Percentiles rank a stretch among this genome's conserved stretches.
Conservation (phyloP, 208 protist species). For the Sergeia podlipaevii region DNA sequence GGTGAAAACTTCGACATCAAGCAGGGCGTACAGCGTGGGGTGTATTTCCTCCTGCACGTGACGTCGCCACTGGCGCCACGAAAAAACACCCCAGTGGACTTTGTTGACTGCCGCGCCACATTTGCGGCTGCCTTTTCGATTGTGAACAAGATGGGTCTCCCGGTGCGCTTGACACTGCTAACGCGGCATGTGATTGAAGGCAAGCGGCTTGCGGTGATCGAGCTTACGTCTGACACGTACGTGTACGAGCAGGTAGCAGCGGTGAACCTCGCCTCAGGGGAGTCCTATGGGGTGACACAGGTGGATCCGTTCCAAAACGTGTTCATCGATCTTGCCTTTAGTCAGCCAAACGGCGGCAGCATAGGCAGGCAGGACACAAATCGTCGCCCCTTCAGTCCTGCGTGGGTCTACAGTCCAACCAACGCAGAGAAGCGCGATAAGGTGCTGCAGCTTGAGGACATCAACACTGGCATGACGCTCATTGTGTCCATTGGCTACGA, state of each 20-base stretch:
- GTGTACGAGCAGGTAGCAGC: constrained; percentile 33
- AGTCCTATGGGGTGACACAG: constrained; percentile 36
- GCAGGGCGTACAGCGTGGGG: constrained; percentile 10
- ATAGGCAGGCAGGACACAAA: constrained; percentile 14
- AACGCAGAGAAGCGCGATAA: too few relatives aligned
- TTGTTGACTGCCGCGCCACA: constrained; percentile 27
- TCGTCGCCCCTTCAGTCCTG: constrained; percentile 31
- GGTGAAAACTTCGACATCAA: constrained; percentile 21
- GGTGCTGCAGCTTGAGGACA: constrained; percentile 20
- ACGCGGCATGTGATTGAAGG: constrained; percentile 19
- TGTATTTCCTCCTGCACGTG: constrained; percentile 50
- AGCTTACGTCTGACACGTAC: constrained; percentile 24
- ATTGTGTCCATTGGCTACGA: constrained; percentile 45
- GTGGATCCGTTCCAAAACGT: constrained; percentile 64
- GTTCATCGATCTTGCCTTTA: constrained; percentile 41
- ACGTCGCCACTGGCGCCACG: not conserved
- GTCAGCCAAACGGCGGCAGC: constrained; percentile 46
- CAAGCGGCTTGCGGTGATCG: constrained; percentile 18
- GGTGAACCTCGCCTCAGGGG: constrained; percentile 21
- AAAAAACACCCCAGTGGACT: not conserved
- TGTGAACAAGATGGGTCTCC: constrained; percentile 49
- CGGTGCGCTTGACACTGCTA: constrained; percentile 41
- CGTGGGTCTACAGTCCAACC: too few relatives aligned
- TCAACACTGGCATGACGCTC: constrained; percentile 23
- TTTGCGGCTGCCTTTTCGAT: constrained; percentile 50